Evolutionary conservation across 257 asterid species (phyloP).

Genomic region (Cordia subcordata): DNA sequence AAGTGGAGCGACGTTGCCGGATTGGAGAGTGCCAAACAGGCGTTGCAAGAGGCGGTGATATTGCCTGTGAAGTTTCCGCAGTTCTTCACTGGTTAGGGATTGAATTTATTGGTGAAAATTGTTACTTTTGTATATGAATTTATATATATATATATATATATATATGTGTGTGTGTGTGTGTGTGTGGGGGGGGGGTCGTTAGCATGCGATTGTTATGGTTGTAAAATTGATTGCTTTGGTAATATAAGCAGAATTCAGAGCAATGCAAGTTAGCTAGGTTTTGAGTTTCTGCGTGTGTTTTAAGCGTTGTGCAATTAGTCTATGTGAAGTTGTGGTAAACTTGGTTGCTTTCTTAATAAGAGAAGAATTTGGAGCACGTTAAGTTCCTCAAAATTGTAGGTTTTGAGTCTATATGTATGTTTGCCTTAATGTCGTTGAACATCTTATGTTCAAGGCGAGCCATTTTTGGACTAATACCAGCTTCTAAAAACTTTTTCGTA

Average conservation of each 20-base stretch:
- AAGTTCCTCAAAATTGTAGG: not conserved
- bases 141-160: not conserved
- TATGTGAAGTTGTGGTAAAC: not conserved
- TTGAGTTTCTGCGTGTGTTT: too few relatives aligned
- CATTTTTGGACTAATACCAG: too few relatives aligned
- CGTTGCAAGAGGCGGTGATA: conserved; percentile 96
- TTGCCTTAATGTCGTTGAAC: too few relatives aligned
- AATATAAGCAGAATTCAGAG: not conserved
- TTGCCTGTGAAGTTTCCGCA: conserved; percentile 96
- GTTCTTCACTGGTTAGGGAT: conserved; percentile 73
- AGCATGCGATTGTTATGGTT: too few relatives aligned
- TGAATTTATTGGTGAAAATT: not conserved
- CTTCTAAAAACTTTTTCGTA: too few relatives aligned
- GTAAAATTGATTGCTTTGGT: conserved; percentile 2
- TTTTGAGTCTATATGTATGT: too few relatives aligned
- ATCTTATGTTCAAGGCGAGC: too few relatives aligned
- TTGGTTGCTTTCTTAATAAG: not conserved
- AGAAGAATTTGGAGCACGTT: not conserved
- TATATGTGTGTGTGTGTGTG: too few relatives aligned
- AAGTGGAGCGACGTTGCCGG: conserved; percentile 99
- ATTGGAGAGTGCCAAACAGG: conserved; percentile 96
- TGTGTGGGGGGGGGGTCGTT: too few relatives aligned
- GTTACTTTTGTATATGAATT: not conserved
- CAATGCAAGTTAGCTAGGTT: not conserved
- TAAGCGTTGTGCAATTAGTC: not conserved